Conservation (phyloP, 345 rosid genomes). For the Fremontodendron californicum region DNA sequence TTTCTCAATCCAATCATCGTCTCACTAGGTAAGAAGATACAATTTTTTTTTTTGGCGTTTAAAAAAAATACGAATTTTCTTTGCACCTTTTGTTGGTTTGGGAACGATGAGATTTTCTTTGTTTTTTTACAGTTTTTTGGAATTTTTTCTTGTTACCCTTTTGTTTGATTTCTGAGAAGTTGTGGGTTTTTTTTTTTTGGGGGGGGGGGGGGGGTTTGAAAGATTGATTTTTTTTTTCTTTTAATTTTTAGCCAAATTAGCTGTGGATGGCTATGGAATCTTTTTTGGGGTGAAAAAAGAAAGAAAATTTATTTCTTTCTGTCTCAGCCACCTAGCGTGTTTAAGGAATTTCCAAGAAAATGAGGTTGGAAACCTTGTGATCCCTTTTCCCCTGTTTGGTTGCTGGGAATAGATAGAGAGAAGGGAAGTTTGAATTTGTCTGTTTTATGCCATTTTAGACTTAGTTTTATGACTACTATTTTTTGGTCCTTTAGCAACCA, state of each 20-base stretch:
- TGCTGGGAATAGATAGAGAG: conserved; percentile 21
- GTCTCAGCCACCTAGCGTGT: not conserved
- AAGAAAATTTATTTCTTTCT: not conserved
- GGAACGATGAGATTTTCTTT: not conserved
- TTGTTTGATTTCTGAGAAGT: not conserved
- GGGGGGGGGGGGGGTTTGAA: not conserved
- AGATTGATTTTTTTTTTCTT: not conserved
- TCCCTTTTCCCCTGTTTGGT: conserved; percentile 21
- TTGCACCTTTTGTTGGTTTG: not conserved
- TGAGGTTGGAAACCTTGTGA: not conserved
- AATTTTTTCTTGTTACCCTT: not conserved
- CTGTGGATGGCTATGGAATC: not conserved
- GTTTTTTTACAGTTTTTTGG: not conserved
- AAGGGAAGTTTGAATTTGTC: not conserved
- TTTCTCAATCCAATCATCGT: conserved; percentile 36
- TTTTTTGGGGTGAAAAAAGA: not conserved
- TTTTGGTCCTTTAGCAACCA: not conserved
- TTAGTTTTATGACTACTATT: not conserved
- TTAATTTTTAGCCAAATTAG: not conserved
- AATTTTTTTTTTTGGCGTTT: not conserved
- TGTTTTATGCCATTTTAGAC: not conserved
- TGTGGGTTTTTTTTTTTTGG: not conserved
- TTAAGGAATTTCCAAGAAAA: not conserved
- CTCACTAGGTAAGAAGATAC: conserved; percentile 38
- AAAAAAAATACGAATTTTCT: not conserved